Percentiles rank a stretch among this genome's conserved stretches.
phyloP scores from a whole-genome alignment of 176 grass and related monocot species.

The Typha latifolia region DNA sequence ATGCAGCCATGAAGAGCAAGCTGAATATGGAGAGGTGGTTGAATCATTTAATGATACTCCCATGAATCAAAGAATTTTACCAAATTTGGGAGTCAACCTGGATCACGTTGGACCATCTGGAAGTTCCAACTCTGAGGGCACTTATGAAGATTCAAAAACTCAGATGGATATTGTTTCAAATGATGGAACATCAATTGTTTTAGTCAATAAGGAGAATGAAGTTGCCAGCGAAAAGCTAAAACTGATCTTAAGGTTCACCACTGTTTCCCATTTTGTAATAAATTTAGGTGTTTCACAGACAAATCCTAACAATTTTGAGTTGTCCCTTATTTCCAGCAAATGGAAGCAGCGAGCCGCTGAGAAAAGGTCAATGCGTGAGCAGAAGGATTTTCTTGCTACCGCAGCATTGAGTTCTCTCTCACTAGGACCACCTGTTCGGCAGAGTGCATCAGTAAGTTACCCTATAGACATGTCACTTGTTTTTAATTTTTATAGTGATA shows the following conservation, averaged over 20 bases:
- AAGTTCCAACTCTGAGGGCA: conserved; percentile 1
- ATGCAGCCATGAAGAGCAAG: conserved; percentile 19
- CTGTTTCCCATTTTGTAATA: conserved; percentile 9
- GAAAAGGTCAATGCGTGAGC: conserved; percentile 40
- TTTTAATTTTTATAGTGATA: no score
- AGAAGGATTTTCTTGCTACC: conserved; percentile 52
- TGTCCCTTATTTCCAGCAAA: conserved; percentile 32
- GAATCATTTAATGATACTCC: conserved; percentile 11
- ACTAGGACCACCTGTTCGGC: conserved; percentile 50
- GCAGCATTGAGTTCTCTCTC: conserved; percentile 65
- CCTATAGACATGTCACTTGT: neutral
- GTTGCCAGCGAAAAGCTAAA: conserved; percentile 53
- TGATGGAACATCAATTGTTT: conserved; percentile 11
- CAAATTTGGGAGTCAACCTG: conserved; percentile 9
- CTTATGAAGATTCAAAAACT: conserved; percentile 2
- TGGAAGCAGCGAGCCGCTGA: conserved; percentile 56
- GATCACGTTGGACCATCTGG: conserved; percentile 16
- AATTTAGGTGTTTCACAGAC: neutral
- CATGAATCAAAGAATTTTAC: conserved; percentile 27
- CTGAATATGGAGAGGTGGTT: conserved; percentile 21
- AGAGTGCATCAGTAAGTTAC: conserved; percentile 8
- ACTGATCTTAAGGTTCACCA: conserved; percentile 56
- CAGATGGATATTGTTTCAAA: conserved; percentile 7
- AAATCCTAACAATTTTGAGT: neutral
- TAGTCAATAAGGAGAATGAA: conserved; percentile 19